phyloP scores from a whole-genome alignment of 148 eudicot species.

The Cornus kousa region DNA sequence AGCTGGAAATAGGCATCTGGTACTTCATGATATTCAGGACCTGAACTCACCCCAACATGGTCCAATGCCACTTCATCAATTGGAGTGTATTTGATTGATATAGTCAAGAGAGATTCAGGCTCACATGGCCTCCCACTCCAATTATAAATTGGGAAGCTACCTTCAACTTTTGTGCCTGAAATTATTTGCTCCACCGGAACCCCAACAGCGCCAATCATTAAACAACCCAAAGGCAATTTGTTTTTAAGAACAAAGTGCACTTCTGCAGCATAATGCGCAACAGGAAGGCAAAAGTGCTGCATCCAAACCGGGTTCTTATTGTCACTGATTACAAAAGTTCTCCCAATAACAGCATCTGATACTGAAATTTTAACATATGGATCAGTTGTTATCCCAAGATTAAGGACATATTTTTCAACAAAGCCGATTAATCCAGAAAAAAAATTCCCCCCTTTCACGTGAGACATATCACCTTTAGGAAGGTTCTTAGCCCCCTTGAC shows the following conservation, averaged over 20 bases:
- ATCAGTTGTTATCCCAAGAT: constrained; percentile 73
- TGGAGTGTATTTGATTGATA: constrained; percentile 64
- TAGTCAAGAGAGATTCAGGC: constrained; percentile 48
- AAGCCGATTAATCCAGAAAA: constrained; percentile 23
- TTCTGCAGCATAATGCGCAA: constrained; percentile 73
- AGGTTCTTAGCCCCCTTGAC: constrained; percentile 72
- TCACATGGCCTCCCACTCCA: constrained; percentile 44
- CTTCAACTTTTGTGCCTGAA: constrained; percentile 45
- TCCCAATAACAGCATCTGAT: constrained; percentile 50
- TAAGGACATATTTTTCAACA: no score
- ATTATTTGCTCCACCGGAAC: constrained; percentile 50
- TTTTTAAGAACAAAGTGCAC: constrained; percentile 70
- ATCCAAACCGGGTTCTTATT: constrained; percentile 72
- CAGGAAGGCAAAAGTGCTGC: constrained; percentile 67
- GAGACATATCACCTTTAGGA: constrained; percentile 77
- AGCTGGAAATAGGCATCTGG: constrained; percentile 83
- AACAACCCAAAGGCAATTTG: constrained; percentile 60
- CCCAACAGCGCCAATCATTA: constrained; percentile 60
- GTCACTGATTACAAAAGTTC: constrained; percentile 63
- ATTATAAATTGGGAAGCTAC: constrained; percentile 54
- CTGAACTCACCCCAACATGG: constrained; percentile 58
- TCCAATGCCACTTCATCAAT: constrained; percentile 45
- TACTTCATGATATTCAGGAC: constrained; percentile 57
- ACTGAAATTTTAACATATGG: constrained; percentile 75
- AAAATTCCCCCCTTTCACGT: constrained; percentile 39